Conservation (phyloP, 2,329 filamentous ascomycete genomes). For the Arthrobotrys sphaeroides region DNA sequence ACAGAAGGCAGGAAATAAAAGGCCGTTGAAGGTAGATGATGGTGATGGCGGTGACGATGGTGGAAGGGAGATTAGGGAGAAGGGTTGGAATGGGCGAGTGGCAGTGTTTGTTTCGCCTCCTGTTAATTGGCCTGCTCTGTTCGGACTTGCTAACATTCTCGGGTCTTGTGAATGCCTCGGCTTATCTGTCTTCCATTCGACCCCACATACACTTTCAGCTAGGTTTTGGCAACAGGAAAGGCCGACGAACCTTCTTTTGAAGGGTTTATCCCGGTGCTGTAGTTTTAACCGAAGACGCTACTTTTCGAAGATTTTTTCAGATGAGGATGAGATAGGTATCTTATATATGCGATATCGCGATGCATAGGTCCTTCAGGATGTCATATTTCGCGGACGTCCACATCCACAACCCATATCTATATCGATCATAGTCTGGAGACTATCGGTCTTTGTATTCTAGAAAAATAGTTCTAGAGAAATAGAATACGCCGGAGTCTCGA, state of each 20-base stretch:
- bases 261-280: not conserved
- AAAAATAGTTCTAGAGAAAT: too few relatives aligned
- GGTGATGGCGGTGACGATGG: slow-evolving; percentile 49
- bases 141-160: slow-evolving; percentile 13
- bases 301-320: not conserved
- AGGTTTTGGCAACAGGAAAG: not conserved
- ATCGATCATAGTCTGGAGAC: too few relatives aligned
- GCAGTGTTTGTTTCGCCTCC: slow-evolving; percentile 33
- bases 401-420: too few relatives aligned
- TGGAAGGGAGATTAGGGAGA: slow-evolving; percentile 23
- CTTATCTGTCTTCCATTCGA: slow-evolving; percentile 38
- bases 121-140: slow-evolving; percentile 10
- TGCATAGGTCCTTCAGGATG: too few relatives aligned
- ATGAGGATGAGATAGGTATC: not conserved
- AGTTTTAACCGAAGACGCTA: slow-evolving; percentile 20
- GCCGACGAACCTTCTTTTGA: slow-evolving; percentile 8
- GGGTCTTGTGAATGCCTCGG: slow-evolving; percentile 52
- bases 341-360: too few relatives aligned
- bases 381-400: too few relatives aligned
- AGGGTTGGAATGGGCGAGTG: slow-evolving; percentile 31
- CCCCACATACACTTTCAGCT: slow-evolving; percentile 12
- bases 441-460: too few relatives aligned
- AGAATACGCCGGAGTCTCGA: too few relatives aligned
- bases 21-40: slow-evolving; percentile 45
- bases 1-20: slow-evolving; percentile 4